These are phyloP conservation scores for Phytopythium kandeliae DNA, from an alignment of 352 stramenopile genomes.

Conservation along the genomic window DNA sequence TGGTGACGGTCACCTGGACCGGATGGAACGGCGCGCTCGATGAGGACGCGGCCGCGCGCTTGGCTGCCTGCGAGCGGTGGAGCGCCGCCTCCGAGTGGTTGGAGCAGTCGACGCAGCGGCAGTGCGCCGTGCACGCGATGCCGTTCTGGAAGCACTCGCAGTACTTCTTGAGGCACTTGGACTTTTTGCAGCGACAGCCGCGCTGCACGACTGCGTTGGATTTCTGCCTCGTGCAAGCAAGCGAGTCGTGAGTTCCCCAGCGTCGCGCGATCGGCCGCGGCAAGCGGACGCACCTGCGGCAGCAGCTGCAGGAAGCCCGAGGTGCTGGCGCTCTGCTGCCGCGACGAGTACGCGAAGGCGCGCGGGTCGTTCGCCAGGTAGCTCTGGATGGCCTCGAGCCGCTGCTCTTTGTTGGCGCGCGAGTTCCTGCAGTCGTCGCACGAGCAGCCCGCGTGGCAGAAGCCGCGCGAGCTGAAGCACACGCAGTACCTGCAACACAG, in stretches of 20 bases:
- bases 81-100: conserved; percentile 69
- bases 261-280: too few species aligned
- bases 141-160: conserved; percentile 97
- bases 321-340: conserved; percentile 19
- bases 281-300: conserved; percentile 51
- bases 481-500: conserved; percentile 71
- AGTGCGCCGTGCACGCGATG: conserved; percentile 87
- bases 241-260: too few species aligned
- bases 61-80: conserved; percentile 16
- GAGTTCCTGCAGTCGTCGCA: conserved; percentile 78
- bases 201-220: conserved; percentile 66
- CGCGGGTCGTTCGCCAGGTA: conserved; percentile 74
- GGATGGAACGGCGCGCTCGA: conserved; percentile 29
- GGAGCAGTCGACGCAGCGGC: conserved; percentile 94
- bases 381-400: conserved; percentile 67
- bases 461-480: conserved; percentile 80
- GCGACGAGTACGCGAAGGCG: conserved; percentile 62
- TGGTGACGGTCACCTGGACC: conserved; percentile 65
- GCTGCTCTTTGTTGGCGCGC: conserved; percentile 43
- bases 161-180: conserved; percentile 97
- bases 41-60: conserved; percentile 2
- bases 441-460: conserved; percentile 58
- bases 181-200: conserved; percentile 96
- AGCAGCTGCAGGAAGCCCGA: conserved; percentile 63
- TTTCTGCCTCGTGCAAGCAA: conserved; percentile 34